Base-by-base conservation (phyloP, 371 early-diverging fungal genomes). In the Gilbertella persicaria region DNA sequence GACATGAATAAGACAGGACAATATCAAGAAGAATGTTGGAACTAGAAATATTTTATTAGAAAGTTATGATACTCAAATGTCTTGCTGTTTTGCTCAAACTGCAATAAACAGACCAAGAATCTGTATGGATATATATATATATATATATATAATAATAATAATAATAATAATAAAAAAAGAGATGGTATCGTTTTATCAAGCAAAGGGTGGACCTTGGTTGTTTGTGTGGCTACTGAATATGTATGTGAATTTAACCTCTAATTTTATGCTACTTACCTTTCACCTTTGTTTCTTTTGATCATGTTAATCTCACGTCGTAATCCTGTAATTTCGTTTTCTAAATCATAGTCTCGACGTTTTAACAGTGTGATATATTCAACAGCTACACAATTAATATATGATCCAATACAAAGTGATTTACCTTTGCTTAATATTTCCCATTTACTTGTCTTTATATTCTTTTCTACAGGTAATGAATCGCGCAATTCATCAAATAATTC, bases 1-100 rank as follows among this genome's bases (percentile, higher is more conserved):
- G 41, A 47, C 5, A 75, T 94, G 80, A 82, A 76, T 53, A 87
- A 83, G 53, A 65, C 75, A 4, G 77, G 88, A 10, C 73, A 91
- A 54, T 93, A 87, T 62, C 93, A 93, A 71, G 88, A 92, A 55
- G 96, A 96, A 52, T 91, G 92, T 53, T 96, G 94, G 94, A 66
- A 77, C 48, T 85, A 60, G n/a, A n/a, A n/a, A n/a, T n/a, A n/a
- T n/a, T n/a, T n/a, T n/a, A n/a, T n/a, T n/a, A n/a, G n/a, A n/a
- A n/a, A n/a, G n/a, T n/a, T n/a, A n/a, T n/a, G n/a, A n/a, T n/a
- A n/a, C n/a, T n/a, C n/a, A n/a, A n/a, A n/a, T n/a, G n/a, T n/a
- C n/a, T n/a, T n/a, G n/a, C n/a, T n/a, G n/a, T n/a, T n/a, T n/a
- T n/a, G n/a, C n/a, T n/a, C n/a, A n/a, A n/a, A n/a, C n/a, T n/a